Evolutionary conservation across 2,329 filamentous ascomycete genomes (phyloP), one percentile per base, ranked within the genome.

Genomic region (Penicillium crustosum): DNA sequence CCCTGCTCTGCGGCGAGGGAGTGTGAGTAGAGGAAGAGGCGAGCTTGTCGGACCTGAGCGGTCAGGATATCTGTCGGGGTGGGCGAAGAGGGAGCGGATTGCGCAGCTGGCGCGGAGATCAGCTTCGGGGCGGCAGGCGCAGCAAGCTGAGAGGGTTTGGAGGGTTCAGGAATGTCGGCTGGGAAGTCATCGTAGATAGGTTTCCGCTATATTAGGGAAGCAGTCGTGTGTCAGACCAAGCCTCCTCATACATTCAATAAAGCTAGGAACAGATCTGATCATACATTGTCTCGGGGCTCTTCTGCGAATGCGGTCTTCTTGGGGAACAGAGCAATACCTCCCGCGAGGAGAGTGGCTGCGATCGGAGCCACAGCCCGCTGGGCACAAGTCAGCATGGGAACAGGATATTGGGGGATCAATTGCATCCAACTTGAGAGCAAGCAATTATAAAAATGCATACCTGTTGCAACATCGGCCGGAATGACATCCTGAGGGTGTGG

Each of bases 21-120:
- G 71, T 93, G 86, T 52, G 82, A 77, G 81, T 97, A 89, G 44
- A 97, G 81, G 73, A 89, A 89, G 61, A 97, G 81, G 60, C 94
- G 91, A 59, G 84, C 90, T 66, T 83, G 84, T 69, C 90, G 87
- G 71, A 99, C 89, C 73, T 97, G 87, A 35, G 82, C 83, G 58
- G 94, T 91, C 38, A 99, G 85, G 49, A 92, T 89, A 77, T 96
- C 93, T 64, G 94, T 97, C 15, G 92, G 92, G 23, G 92, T 91
- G 15, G 91, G 90, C 61, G 74, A 75, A 38, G 71, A 67, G 31
- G 72, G 60, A 45, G 67, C 42, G 48, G 63, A 53, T 53, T 65
- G 60, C 58, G 61, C 59, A 49, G 63, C 49, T 1, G 59, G 61
- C 47, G 60, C 57, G 39, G 64, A 55, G 45, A 60, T 51, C 48